Percentiles rank a stretch among this genome's conserved stretches.
Evolutionary conservation across 2,329 filamentous ascomycete genomes (phyloP).

Genomic region (Penicillium sp.): DNA sequence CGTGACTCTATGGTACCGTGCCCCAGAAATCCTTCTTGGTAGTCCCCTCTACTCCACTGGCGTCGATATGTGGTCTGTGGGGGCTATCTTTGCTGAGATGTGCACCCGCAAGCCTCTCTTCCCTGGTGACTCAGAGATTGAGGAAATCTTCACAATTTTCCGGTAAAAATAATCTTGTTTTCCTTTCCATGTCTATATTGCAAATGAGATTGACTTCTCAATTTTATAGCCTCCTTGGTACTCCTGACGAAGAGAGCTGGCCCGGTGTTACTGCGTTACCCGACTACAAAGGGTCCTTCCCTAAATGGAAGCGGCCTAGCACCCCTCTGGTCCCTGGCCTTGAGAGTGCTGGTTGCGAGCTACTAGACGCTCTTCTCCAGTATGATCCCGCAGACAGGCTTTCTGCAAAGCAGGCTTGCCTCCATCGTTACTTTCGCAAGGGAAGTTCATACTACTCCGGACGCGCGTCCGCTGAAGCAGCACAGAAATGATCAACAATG

Average conservation of each 20-base stretch:
- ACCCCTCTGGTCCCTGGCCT: conserved; percentile 68
- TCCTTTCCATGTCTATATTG: background rate
- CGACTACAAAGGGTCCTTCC: conserved; percentile 88
- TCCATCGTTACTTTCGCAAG: conserved; percentile 75
- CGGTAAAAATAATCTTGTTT: conserved; percentile 52
- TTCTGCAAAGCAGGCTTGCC: conserved; percentile 81
- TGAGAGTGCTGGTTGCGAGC: conserved; percentile 57
- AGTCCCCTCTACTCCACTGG: conserved; percentile 90
- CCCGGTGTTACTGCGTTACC: conserved; percentile 89
- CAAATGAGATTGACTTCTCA: conserved; percentile 33
- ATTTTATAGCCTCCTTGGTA: conserved; percentile 63
- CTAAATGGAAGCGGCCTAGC: conserved; percentile 78
- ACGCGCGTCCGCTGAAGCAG: conserved; percentile 21
- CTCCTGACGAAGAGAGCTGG: conserved; percentile 77
- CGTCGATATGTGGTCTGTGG: conserved; percentile 94
- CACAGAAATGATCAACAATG: no score
- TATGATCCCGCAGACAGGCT: conserved; percentile 85
- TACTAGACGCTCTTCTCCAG: conserved; percentile 67
- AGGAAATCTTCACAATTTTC: conserved; percentile 95
- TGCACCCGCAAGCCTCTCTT: conserved; percentile 90
- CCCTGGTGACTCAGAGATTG: conserved; percentile 88
- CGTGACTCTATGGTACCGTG: conserved; percentile 88
- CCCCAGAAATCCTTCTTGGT: conserved; percentile 85
- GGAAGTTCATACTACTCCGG: conserved; percentile 50
- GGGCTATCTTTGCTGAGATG: conserved; percentile 96